A percentile compares a stretch with the other conserved stretches of the same genome.
Conservation (phyloP, 2,329 filamentous ascomycete species). For the Acrocalymma vagum region DNA sequence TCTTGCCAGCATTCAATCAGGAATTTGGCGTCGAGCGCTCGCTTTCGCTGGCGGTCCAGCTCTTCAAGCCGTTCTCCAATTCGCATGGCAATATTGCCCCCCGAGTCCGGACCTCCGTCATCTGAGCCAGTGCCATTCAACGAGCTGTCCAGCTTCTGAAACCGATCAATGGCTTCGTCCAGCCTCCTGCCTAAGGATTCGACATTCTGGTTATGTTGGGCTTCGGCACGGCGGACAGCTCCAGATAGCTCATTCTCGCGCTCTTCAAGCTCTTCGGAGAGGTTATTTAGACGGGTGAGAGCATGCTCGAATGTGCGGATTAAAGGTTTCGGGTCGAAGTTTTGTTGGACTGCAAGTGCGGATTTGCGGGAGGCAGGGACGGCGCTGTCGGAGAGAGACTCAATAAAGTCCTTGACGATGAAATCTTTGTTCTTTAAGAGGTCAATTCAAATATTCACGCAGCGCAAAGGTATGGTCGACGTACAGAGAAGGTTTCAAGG, state of each 20-base stretch:
- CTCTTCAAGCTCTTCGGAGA: constrained; percentile 85
- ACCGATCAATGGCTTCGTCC: constrained; percentile 89
- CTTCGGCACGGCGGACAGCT: constrained; percentile 88
- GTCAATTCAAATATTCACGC: background rate
- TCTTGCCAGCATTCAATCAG: constrained; percentile 97
- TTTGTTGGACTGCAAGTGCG: constrained; percentile 50
- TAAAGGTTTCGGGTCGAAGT: constrained; percentile 94
- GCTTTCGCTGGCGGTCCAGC: constrained; percentile 87
- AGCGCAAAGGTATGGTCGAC: constrained; percentile 9
- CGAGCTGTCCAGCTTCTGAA: constrained; percentile 86
- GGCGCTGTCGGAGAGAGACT: constrained; percentile 86
- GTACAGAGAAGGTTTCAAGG: constrained; percentile 73
- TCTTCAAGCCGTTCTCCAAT: constrained; percentile 95
- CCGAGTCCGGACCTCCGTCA: constrained; percentile 62
- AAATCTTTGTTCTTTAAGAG: constrained; percentile 71
- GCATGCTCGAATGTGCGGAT: constrained; percentile 92
- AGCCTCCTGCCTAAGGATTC: constrained; percentile 88
- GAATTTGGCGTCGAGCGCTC: constrained; percentile 93
- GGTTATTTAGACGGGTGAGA: constrained; percentile 71
- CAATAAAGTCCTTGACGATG: constrained; percentile 97
- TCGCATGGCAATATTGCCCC: constrained; percentile 90
- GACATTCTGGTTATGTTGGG: constrained; percentile 89
- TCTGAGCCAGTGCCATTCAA: constrained; percentile 70
- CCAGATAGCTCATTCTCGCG: constrained; percentile 91
- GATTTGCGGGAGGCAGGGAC: constrained; percentile 83